Conservation (phyloP, 2,329 filamentous ascomycete species). For the Xenoacremonium recifei region DNA sequence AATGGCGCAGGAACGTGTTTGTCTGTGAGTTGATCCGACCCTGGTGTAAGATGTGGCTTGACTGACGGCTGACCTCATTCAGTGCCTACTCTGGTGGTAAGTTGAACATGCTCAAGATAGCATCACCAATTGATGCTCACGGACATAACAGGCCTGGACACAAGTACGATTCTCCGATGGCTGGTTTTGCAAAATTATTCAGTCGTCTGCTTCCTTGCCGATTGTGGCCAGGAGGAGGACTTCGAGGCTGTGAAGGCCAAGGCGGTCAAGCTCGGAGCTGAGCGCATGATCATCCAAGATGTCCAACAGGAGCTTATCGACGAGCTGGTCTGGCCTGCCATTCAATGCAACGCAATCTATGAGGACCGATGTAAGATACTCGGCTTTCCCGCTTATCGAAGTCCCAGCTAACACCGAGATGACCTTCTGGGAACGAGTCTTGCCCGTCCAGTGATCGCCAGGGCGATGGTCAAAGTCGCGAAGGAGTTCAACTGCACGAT, state of each 20-base stretch:
- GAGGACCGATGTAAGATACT: conserved; percentile 45
- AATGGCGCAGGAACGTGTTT: conserved; percentile 20
- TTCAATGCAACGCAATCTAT: conserved; percentile 61
- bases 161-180: conserved; percentile 15
- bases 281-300: conserved; percentile 52
- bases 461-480: conserved; percentile 53
- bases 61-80: conserved; percentile 11
- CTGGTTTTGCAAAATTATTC: conserved; percentile 11
- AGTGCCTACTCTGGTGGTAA: conserved; percentile 23
- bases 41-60: conserved; percentile 1
- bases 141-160: conserved; percentile 15
- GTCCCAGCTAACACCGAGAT: conserved; percentile 5
- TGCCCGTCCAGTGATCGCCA: conserved; percentile 64
- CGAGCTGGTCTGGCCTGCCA: conserved; percentile 72
- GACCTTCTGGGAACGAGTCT: conserved; percentile 48
- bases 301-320: conserved; percentile 71
- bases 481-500: conserved; percentile 33
- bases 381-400: conserved; percentile 2
- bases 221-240: conserved; percentile 71
- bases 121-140: conserved; percentile 4
- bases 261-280: conserved; percentile 38
- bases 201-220: conserved; percentile 48
- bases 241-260: conserved; percentile 66
- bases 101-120: conserved; percentile 5
- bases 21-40: conserved; percentile 16